phyloP scores from a whole-genome alignment of 2,329 filamentous ascomycete species.

The Cladophialophora psammophila region DNA sequence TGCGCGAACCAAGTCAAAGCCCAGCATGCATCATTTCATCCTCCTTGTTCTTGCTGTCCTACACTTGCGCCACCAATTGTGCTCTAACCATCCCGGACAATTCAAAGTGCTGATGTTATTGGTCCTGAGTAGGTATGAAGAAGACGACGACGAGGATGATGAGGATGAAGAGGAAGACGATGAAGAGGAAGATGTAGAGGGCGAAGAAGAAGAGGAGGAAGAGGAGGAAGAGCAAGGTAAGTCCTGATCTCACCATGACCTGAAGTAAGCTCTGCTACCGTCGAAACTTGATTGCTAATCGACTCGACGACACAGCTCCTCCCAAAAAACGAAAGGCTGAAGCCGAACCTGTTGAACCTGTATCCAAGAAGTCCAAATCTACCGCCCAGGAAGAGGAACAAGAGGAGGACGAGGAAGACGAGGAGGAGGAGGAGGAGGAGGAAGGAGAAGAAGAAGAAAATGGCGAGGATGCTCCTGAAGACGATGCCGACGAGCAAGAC shows the following conservation, averaged over 20 bases:
- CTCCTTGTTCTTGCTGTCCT: conserved; percentile 13
- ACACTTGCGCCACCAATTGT: background rate
- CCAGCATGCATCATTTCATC: background rate
- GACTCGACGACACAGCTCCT: conserved; percentile 18
- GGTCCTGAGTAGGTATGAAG: conserved; percentile 43
- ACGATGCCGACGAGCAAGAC: conserved; percentile 34
- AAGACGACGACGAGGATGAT: conserved; percentile 42
- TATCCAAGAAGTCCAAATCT: conserved; percentile 37
- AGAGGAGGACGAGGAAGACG: conserved; percentile 34
- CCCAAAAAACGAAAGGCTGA: conserved; percentile 41
- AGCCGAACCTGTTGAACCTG: conserved; percentile 32
- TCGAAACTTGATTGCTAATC: conserved; percentile 16
- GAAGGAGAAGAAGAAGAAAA: conserved; percentile 34
- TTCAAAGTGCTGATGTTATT: background rate
- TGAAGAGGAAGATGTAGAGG: conserved; percentile 38
- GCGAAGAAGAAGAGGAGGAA: conserved; percentile 33
- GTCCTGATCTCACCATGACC: conserved; percentile 2
- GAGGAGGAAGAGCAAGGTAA: conserved; percentile 35
- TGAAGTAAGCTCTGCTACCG: background rate
- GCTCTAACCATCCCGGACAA: background rate
- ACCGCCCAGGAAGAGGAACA: conserved; percentile 29
- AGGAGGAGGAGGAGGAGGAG: conserved; percentile 34
- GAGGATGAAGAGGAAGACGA: conserved; percentile 47
- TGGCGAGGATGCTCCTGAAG: conserved; percentile 32
- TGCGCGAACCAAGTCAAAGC: background rate